phyloP scores from a whole-genome alignment of 768 basidiomycete genomes.

The Asterophora lycoperdoides region DNA sequence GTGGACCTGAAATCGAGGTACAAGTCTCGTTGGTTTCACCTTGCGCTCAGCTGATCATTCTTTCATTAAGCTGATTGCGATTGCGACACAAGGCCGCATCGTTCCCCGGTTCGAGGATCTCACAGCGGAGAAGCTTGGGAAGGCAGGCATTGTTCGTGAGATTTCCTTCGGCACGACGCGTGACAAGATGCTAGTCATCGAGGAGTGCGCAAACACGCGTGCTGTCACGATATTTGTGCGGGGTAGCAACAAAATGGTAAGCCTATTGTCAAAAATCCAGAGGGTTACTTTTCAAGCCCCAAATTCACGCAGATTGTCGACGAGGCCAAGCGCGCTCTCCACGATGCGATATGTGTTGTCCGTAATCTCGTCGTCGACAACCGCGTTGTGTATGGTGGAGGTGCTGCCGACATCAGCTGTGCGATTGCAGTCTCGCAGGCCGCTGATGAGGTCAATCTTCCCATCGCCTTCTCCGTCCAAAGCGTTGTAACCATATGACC shows the following conservation, averaged over 20 bases:
- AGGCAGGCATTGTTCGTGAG: conserved; percentile 91
- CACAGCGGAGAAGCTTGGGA: conserved; percentile 83
- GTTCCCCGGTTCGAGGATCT: conserved; percentile 98
- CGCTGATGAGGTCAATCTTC: conserved; percentile 74
- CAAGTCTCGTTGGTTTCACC: not conserved
- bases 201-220: conserved; percentile 94
- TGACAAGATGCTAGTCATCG: conserved; percentile 99
- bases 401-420: conserved; percentile 95
- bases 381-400: conserved; percentile 97
- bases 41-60: conserved; percentile 2
- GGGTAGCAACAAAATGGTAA: conserved; percentile 98
- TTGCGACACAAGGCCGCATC: conserved; percentile 96
- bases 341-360: conserved; percentile 96
- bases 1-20: conserved; percentile 98
- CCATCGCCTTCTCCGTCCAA: conserved; percentile 1
- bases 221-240: conserved; percentile 97
- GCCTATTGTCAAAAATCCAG: conserved; percentile 3
- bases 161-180: conserved; percentile 95
- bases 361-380: conserved; percentile 94
- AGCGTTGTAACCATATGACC: not conserved
- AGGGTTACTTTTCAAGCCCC: too few species aligned
- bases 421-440: conserved; percentile 90
- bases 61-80: conserved; percentile 78
- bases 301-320: conserved; percentile 77
- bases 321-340: conserved; percentile 95